Evolutionary conservation across 164 flowering plant genomes (phyloP), one percentile per base, ranked within the genome.

Genomic region (Sextonia rubra): DNA sequence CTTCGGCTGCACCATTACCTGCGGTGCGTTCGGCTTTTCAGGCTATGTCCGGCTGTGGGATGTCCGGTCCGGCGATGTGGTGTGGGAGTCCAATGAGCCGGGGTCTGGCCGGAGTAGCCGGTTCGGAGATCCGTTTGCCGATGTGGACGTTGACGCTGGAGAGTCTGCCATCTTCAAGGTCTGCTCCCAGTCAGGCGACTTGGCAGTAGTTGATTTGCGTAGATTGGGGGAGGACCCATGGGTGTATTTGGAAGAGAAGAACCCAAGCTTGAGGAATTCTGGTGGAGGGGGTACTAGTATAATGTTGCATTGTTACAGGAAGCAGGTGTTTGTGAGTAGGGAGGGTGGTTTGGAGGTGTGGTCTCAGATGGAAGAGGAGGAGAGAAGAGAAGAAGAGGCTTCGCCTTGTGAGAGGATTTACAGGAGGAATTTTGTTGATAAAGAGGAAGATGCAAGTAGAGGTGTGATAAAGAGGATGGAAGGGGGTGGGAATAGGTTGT

Each of bases 61-160:
- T 75, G 81, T 89, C 3, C 83, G 97, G 74, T 77, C 86, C 1
- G 86, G 91, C 1, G 77, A 72, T 9, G 84, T 87, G 76, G 90
- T 89, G 1, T 95, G 98, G 98, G 99, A 95, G 75, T 85, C 90
- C 60, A 88, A 76, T 70, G 98, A 93, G 82, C 97, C 99, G 8
- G 99, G 99, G 8, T 89, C 97, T 47, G 97, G 97, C 0, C 74
- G 94, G n/a, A 90, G 94, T 77, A 87, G 91, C 74, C 75, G 97
- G 82, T 87, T 83, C 69, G 97, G 96, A 18, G 97, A 95, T 73
- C 79, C 97, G 14, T 89, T 95, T 68, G 93, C 97, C 0, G 97
- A 90, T 61, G 89, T 85, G 75, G 96, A 86, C 22, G 91, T 84
- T 0, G 93, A 91, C 68, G 77, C 74, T 29, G 90, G 86, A 0